Conservation (phyloP, 148 eudicot species). For the Agrostemma githago region DNA sequence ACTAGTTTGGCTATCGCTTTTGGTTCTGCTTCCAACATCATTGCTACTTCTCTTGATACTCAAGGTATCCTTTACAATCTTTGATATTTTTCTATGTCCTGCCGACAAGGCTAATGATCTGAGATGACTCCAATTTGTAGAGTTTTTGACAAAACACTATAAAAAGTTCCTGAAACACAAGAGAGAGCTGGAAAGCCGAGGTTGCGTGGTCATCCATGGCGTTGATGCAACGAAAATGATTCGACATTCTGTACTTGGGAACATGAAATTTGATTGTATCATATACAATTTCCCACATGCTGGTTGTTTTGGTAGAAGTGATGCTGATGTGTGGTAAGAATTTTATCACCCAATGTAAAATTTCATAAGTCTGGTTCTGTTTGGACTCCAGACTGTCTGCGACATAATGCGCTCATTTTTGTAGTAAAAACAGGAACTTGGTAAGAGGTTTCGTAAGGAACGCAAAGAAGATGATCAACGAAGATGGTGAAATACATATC, state of each 20-base stretch:
- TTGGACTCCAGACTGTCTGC: no score
- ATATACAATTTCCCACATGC: constrained; percentile 28
- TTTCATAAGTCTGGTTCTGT: no score
- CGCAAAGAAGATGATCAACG: constrained; percentile 20
- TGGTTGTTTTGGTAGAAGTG: neutral
- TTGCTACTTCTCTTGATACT: constrained; percentile 22
- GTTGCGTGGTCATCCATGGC: constrained; percentile 15
- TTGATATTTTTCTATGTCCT: neutral
- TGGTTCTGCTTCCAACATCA: constrained; percentile 18
- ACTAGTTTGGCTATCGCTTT: constrained; percentile 22
- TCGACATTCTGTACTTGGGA: neutral
- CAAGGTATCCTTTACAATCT: neutral
- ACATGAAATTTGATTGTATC: constrained; percentile 18
- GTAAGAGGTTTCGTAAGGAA: constrained; percentile 19
- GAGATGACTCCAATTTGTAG: neutral
- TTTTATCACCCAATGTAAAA: neutral
- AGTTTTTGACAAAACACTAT: constrained; percentile 5
- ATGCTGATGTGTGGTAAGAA: constrained; percentile 5
- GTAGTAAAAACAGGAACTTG: constrained; percentile 9
- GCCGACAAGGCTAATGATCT: neutral
- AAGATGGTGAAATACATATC: constrained; percentile 24
- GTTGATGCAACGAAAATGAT: constrained; percentile 24
- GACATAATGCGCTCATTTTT: no score
- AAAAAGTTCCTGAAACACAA: neutral
- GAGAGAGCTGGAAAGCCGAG: constrained; percentile 6